phyloP scores from a whole-genome alignment of 768 basidiomycete genomes.

The Calvatia gigantea region DNA sequence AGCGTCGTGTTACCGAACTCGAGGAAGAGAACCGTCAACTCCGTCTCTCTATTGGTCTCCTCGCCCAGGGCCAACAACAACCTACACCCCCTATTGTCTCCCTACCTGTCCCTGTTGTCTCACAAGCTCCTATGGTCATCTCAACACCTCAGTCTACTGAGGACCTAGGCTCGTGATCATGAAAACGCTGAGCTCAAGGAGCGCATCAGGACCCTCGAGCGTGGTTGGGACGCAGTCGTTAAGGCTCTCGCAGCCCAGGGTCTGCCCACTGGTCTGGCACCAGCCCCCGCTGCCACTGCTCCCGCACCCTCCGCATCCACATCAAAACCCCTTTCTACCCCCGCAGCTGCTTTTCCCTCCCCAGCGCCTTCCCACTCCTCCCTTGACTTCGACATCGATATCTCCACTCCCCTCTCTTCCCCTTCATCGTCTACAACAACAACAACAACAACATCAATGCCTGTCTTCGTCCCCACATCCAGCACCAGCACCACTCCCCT shows the following conservation, averaged over 20 bases:
- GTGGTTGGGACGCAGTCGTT: constrained; percentile 77
- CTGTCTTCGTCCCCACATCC: constrained; percentile 27
- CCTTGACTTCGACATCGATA: constrained; percentile 23
- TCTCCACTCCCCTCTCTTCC: constrained; percentile 21
- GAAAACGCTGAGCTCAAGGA: constrained; percentile 78
- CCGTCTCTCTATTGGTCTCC: constrained; percentile 42
- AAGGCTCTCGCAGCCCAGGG: constrained; percentile 72
- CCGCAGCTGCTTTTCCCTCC: constrained; percentile 32
- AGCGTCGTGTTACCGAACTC: constrained; percentile 64
- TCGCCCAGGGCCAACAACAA: constrained; percentile 8
- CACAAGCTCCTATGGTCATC: constrained; percentile 14
- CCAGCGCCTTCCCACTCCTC: constrained; percentile 41
- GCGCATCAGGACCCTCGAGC: constrained; percentile 74
- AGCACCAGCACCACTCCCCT: constrained; percentile 21
- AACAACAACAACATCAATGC: constrained; percentile 32
- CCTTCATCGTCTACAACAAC: constrained; percentile 30
- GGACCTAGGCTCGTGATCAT: constrained; percentile 36
- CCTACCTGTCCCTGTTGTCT: constrained; percentile 22
- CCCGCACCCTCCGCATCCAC: constrained; percentile 23
- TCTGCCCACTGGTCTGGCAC: constrained; percentile 43
- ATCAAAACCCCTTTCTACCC: constrained; percentile 27
- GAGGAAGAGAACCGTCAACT: constrained; percentile 83
- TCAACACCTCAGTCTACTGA: constrained; percentile 10
- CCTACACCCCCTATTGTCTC: constrained; percentile 18
- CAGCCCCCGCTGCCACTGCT: constrained; percentile 20